Evolutionary conservation across 1,139 yeast species (phyloP), one percentile per base, ranked within the genome.

Genomic region (Saccharomyces hybrid): DNA sequence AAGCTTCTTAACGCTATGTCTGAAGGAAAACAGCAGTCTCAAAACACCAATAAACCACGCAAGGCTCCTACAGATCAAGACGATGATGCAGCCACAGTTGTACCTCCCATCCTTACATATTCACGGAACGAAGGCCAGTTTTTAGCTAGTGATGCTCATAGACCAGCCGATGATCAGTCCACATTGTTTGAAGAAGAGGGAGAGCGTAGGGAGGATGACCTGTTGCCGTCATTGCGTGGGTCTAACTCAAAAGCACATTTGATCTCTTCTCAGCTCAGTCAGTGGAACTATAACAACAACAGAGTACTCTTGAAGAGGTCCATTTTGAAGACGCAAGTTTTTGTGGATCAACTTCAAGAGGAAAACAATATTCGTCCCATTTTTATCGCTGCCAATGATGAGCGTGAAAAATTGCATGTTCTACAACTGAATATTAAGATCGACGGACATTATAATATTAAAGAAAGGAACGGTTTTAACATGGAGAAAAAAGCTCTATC

Each of bases 271-370:
- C 70, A 67, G 49, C 53, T 68, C 38, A 64, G 68, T 44, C 72
- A 69, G 50, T 66, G 69, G 69, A 64, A 61, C 47, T 69, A 66
- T 49, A 66, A 67, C 51, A 63, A 65, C 51, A 68, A 66, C 52
- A 61, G 66, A 51, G 61, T 61, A 2, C 56, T 62, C n/a, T 51
- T 69, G 29, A 57, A 58, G 34, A 57, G 63, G 19, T 60, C 67
- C 1, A 63, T 69, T 28, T 31, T 51, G 11, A 61, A 61, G 31
- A 59, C 61, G 3, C 56, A 58, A 24, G 61, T 57, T 42, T 44
- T 67, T 19, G 52, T 68, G 27, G 56, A 57, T 4, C 61, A 65
- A 38, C 51, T 68, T 21, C 56, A 57, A 5, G 46, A 31, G 1
- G 71, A 67, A 57, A 69, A 69, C 52, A 59, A 59, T 7, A 52